These are phyloP conservation scores for Diutina rugosa DNA, from an alignment of 1,139 yeast species.

Conservation along the genomic window DNA sequence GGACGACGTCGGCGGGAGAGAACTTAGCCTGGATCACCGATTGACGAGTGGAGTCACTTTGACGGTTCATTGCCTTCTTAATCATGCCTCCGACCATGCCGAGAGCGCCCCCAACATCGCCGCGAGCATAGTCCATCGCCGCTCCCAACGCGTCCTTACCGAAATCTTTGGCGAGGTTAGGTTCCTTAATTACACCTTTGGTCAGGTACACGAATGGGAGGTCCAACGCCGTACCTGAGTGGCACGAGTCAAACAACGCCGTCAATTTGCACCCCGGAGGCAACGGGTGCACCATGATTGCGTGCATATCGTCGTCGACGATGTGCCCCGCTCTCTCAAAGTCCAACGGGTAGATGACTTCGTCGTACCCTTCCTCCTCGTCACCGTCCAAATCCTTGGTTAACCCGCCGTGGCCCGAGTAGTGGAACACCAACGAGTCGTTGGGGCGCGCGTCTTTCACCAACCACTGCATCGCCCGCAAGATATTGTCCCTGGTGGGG, in stretches of 20 bases:
- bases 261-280: slow-evolving; percentile 80
- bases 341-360: slow-evolving; percentile 85
- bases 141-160: slow-evolving; percentile 67
- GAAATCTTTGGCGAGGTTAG: slow-evolving; percentile 75
- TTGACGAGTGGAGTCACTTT: slow-evolving; percentile 14
- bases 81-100: slow-evolving; percentile 34
- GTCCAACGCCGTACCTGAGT: slow-evolving; percentile 85
- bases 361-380: slow-evolving; percentile 84
- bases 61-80: slow-evolving; percentile 22
- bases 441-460: slow-evolving; percentile 76
- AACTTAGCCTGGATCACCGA: slow-evolving; percentile 41
- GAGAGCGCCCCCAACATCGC: slow-evolving; percentile 46
- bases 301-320: slow-evolving; percentile 79
- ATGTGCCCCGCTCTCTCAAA: slow-evolving; percentile 63
- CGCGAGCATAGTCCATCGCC: slow-evolving; percentile 58
- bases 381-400: slow-evolving; percentile 75
- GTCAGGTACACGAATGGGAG: slow-evolving; percentile 85
- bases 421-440: slow-evolving; percentile 76
- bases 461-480: slow-evolving; percentile 87
- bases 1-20: slow-evolving; percentile 80
- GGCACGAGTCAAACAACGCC: slow-evolving; percentile 86
- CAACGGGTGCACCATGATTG: slow-evolving; percentile 62
- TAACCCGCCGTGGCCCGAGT: slow-evolving; percentile 91
- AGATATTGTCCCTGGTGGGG: slow-evolving; percentile 69
- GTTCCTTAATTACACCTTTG: slow-evolving; percentile 83